Evolutionary conservation across 169 alveolate genomes (phyloP).

Genomic region (Perkinsus marinus): DNA sequence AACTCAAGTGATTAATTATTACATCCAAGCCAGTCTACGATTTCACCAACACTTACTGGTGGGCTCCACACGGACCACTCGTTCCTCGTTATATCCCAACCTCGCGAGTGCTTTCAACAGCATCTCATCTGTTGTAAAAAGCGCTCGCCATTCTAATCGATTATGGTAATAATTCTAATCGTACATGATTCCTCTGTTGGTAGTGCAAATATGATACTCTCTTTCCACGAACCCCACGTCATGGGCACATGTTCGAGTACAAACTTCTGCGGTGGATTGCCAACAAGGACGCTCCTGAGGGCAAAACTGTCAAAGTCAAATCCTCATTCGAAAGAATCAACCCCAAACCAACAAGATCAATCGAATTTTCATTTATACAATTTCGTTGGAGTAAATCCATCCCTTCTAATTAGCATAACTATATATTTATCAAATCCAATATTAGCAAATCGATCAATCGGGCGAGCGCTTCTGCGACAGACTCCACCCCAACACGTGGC

Average conservation of each 20-base stretch:
- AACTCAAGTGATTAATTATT: too few relatives aligned
- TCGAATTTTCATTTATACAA: too few relatives aligned
- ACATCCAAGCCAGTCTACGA: not conserved
- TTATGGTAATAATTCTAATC: not conserved
- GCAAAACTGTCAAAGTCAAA: not conserved
- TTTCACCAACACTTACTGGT: not conserved
- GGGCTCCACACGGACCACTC: not conserved
- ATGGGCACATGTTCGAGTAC: not conserved
- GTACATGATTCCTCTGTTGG: not conserved
- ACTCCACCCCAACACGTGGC: too few relatives aligned
- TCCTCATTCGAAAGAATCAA: too few relatives aligned
- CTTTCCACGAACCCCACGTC: not conserved
- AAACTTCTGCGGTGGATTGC: not conserved
- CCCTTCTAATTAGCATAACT: too few relatives aligned
- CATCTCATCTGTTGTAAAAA: not conserved
- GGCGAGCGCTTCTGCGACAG: too few relatives aligned
- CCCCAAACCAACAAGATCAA: too few relatives aligned
- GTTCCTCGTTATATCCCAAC: not conserved
- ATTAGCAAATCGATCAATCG: not conserved
- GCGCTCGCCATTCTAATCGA: not conserved
- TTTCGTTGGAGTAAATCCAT: too few relatives aligned
- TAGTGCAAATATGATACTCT: not conserved
- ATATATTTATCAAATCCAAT: too few relatives aligned
- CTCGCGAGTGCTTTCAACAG: not conserved
- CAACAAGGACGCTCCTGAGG: not conserved